Evolutionary conservation across 495 filamentous ascomycete genomes (phyloP), one percentile per base, ranked within the genome.

Genomic region (Penicillium odoratum): DNA sequence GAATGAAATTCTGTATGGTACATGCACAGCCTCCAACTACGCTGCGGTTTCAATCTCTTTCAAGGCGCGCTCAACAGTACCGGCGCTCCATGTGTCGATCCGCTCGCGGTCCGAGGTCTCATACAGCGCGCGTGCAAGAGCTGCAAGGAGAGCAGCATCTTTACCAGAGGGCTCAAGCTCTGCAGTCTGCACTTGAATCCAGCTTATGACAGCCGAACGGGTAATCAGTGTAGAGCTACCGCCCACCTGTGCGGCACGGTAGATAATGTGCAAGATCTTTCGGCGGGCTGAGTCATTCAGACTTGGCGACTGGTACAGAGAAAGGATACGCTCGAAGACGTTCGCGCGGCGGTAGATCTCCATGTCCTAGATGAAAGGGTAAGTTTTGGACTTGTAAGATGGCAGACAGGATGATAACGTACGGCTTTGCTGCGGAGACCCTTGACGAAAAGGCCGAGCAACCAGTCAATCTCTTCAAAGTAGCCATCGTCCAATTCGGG

Each of bases 141-240:
- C 80, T 62, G 75, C 81, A 48, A 91, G 74, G 25, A 80, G 66
- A 7, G 62, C 63, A 4, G 65, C 73, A 29, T 78, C 77, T 56
- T 88, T 82, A 1, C 63, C 68, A 28, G 68, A 40, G 4, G 38
- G 64, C 30, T 69, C 67, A 53, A 75, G 64, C 51, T 71, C 64
- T 0, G 69, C 71, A 9, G 81, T 66, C 67, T 85, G 82, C 57
- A 79, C 79, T 52, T 88, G 77, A 30, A 96, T 80, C 92, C 93
- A 98, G 55, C 82, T 87, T 50, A 94, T 68, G 13, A 91, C 73
- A n/a, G 90, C 93, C 25, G 88, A 86, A 60, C 94, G 78, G 11
- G 93, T 97, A 30, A 92, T 88, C 40, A 97, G 74, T 11, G 91
- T 97, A 25, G 88, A 90, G 67, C 90, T 92, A 0, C 92, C 94